Base-by-base conservation (phyloP, 306 rosid species). In the Rosa chinensis region DNA sequence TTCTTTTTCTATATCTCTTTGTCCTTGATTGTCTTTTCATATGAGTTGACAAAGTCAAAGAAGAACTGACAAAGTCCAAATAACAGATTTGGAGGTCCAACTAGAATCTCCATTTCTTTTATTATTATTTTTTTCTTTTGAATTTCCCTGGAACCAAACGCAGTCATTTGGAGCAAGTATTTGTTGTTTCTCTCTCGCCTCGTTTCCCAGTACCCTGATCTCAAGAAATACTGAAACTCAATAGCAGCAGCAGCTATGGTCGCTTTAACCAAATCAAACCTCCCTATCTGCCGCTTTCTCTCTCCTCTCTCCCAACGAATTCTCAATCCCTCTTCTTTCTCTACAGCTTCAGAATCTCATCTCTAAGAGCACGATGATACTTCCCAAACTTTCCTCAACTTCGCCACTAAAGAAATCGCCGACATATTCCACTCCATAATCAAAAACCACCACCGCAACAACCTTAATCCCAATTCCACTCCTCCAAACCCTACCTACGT, bases 391-490 rank as follows among this genome's bases (percentile, higher is more conserved):
- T 2, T 58, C 82, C 81, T 81, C n/a, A 23, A 37, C 63, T 62
- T 88, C 37, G 70, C 89, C 20, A 72, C 92, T 17, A 85, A 90
- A 78, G 93, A 92, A 77, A 28, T 72, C 52, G 89, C 87, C 39
- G 91, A 90, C 44, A 84, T 81, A 21, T 79, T 91, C 71, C 93
- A 93, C 79, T 44, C 93, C 53, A 35, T 85, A 6, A 89, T 95
- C 49, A 93, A 95, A 87, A 92, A 89, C 25, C 97, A 90, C 82
- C 80, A 93, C 85, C 88, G 93, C 82, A 90, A 85, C 52, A 86
- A 92, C 84, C 98, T 93, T 43, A 76, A 72, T 18, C 55, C 94
- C 18, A 77, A 83, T 71, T 73, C 71, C 32, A 3, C 85, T 43
- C 83, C 88, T 10, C 96, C 97, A 1, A 50, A 76, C 56, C 93